A percentile compares a stretch with the other conserved stretches of the same genome.
phyloP scores from a whole-genome alignment of 805 yeast species.

The Candida pseudoglaebosa region DNA sequence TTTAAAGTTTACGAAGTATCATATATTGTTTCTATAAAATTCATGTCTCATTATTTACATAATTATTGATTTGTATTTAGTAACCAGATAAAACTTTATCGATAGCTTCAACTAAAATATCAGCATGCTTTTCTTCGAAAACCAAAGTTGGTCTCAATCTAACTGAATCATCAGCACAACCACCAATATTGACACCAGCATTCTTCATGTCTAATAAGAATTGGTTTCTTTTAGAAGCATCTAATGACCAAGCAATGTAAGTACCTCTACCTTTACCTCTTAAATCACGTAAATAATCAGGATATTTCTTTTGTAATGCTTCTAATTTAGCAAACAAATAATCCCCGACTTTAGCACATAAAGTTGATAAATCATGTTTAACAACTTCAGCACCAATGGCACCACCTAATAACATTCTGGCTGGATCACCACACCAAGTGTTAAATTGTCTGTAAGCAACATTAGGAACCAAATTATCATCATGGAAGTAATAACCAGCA shows the following conservation, averaged over 20 bases:
- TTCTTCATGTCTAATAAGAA: constrained; percentile 58
- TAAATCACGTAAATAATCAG: constrained; percentile 49
- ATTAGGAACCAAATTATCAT: constrained; percentile 69
- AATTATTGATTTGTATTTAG: too few relatives aligned
- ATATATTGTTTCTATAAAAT: too few relatives aligned
- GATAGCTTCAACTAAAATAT: constrained; percentile 48
- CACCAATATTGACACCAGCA: constrained; percentile 77
- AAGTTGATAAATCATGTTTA: constrained; percentile 53
- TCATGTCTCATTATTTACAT: too few relatives aligned
- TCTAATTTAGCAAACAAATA: constrained; percentile 59
- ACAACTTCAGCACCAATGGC: constrained; percentile 65
- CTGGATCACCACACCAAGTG: constrained; percentile 94
- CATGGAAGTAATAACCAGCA: constrained; percentile 81
- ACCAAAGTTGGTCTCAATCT: constrained; percentile 78
- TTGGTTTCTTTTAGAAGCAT: constrained; percentile 53
- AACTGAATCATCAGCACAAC: constrained; percentile 75
- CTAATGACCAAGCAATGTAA: constrained; percentile 75
- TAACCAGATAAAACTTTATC: constrained; percentile 36
- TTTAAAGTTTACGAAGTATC: too few relatives aligned
- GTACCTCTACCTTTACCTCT: constrained; percentile 77
- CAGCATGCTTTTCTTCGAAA: constrained; percentile 79
- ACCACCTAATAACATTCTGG: constrained; percentile 70
- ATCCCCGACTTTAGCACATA: constrained; percentile 60
- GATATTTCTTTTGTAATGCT: constrained; percentile 50
- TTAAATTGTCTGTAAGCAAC: constrained; percentile 85